phyloP scores from a whole-genome alignment of 768 basidiomycete species.

The Mycena rosella region DNA sequence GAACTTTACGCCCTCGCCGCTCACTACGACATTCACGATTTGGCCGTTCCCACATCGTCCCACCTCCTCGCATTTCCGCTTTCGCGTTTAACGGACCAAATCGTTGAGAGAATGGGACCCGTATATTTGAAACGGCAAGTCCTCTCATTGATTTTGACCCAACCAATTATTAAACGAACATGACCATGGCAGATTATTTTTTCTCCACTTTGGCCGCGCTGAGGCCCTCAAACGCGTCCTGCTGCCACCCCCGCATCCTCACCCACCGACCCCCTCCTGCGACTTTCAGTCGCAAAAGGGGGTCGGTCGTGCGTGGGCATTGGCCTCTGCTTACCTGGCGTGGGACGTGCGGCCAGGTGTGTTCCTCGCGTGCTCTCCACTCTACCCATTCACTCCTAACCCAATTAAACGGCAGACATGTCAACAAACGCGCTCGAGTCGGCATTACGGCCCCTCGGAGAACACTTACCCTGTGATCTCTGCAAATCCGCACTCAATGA shows the following conservation, averaged over 20 bases:
- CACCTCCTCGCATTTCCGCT: conserved; percentile 82
- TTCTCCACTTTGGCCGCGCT: conserved; percentile 84
- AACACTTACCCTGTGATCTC: conserved; percentile 77
- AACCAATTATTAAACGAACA: neutral
- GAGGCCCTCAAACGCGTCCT: conserved; percentile 87
- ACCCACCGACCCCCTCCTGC: conserved; percentile 76
- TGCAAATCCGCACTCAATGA: conserved; percentile 74
- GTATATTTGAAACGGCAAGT: conserved; percentile 74
- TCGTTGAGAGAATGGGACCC: conserved; percentile 77
- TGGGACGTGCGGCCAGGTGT: conserved; percentile 87
- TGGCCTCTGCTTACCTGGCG: conserved; percentile 85
- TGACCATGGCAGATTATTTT: conserved; percentile 62
- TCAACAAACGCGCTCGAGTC: conserved; percentile 80
- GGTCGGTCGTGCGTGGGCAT: conserved; percentile 83
- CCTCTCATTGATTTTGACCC: neutral
- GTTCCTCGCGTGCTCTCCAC: conserved; percentile 34
- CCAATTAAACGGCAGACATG: conserved; percentile 61
- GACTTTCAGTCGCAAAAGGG: conserved; percentile 85
- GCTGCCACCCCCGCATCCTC: conserved; percentile 79
- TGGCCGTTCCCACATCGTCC: conserved; percentile 81
- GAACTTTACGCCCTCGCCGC: conserved; percentile 82
- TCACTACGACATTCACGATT: conserved; percentile 72
- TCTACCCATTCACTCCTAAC: neutral
- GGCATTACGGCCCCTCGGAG: conserved; percentile 75
- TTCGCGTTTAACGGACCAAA: conserved; percentile 75